phyloP scores from a whole-genome alignment of 2,329 filamentous ascomycete genomes.

The Cadophora sp. region DNA sequence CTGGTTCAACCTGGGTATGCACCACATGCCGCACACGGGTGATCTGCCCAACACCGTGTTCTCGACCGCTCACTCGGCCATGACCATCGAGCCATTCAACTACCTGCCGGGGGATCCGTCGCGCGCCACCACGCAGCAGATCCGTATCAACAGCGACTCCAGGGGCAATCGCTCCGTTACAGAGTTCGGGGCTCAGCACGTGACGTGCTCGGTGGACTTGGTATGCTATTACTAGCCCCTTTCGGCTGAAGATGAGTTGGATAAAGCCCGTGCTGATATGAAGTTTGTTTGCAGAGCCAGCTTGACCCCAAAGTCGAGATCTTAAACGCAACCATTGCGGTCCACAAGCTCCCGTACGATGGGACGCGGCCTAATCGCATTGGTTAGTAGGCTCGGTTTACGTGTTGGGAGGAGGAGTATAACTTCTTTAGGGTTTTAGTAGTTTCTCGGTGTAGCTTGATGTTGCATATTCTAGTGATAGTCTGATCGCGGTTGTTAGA shows the following conservation, averaged over 20 bases:
- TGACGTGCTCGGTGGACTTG: not conserved
- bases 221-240: not conserved
- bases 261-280: not conserved
- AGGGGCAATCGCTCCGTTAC: not conserved
- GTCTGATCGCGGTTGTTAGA: not conserved
- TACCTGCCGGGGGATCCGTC: constrained; percentile 15
- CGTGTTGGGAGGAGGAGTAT: no score
- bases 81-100: constrained; percentile 19
- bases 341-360: not conserved
- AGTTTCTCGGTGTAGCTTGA: not conserved
- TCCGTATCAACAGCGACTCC: not conserved
- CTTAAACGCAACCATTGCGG: not conserved
- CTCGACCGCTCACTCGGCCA: constrained; percentile 15
- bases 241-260: not conserved
- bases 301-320: not conserved
- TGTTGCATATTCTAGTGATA: not conserved
- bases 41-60: constrained; percentile 57
- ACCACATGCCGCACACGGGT: constrained; percentile 60
- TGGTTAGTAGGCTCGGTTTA: not conserved
- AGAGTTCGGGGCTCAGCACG: not conserved
- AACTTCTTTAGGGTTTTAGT: no score
- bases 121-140: not conserved
- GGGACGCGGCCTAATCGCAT: not conserved
- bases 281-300: not conserved
- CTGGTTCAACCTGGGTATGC: constrained; percentile 63